Evolutionary conservation across 2,329 filamentous ascomycete genomes (phyloP).

Genomic region (Cryphonectria nitschkei): DNA sequence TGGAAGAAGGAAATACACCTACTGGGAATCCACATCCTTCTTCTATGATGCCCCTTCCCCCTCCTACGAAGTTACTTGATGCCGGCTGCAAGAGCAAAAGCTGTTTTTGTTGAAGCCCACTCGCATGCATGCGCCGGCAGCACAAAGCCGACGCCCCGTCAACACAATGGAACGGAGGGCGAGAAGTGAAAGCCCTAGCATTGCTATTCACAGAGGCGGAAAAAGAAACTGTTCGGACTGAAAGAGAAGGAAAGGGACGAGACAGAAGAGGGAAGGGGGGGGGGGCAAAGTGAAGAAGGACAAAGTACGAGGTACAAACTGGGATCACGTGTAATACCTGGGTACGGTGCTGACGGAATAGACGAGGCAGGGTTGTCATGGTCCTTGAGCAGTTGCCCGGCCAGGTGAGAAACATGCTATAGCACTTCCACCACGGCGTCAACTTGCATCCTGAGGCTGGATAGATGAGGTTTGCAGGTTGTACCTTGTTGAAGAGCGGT

Average conservation of each 20-base stretch:
- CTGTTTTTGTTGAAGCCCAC: background rate
- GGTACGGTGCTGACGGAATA: background rate
- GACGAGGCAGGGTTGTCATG: slow-evolving; percentile 12
- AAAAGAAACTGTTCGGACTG: background rate
- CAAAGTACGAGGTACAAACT: slow-evolving; percentile 13
- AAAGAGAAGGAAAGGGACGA: background rate
- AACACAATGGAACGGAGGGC: background rate
- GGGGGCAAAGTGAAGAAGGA: slow-evolving; percentile 10
- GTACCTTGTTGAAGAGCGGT: background rate
- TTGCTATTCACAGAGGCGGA: slow-evolving; percentile 2
- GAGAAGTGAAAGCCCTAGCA: slow-evolving; percentile 1
- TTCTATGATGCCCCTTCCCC: background rate
- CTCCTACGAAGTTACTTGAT: background rate
- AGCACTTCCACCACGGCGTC: background rate
- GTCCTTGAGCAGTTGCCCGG: background rate
- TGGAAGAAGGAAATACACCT: background rate
- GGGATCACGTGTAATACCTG: slow-evolving; percentile 8
- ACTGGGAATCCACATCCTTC: background rate
- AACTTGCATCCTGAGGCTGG: background rate
- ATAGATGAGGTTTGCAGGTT: background rate
- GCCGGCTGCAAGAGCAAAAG: background rate
- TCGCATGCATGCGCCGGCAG: background rate
- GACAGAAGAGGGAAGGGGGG: background rate
- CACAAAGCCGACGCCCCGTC: background rate
- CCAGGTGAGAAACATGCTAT: background rate